Conservation (phyloP, 2,329 filamentous ascomycete genomes). For the Alternaria sp. region DNA sequence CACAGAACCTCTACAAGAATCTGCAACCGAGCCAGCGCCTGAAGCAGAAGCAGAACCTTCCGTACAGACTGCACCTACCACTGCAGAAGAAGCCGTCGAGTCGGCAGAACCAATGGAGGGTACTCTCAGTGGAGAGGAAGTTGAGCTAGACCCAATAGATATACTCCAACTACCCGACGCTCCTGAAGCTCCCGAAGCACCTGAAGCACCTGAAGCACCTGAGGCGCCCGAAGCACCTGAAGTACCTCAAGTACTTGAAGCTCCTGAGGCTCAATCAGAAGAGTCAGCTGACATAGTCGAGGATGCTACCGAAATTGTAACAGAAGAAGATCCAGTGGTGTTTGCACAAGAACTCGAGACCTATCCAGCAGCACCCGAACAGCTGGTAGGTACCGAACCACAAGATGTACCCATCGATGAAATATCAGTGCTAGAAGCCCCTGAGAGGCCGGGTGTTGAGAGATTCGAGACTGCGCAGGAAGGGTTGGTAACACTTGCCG, state of each 20-base stretch:
- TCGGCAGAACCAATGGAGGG: conserved; percentile 5
- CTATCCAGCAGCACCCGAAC: neutral
- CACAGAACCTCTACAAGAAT: neutral
- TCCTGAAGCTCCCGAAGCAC: neutral
- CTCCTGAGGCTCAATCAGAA: conserved; percentile 7
- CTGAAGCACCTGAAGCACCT: neutral
- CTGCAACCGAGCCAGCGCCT: neutral
- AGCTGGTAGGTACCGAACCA: conserved; percentile 14
- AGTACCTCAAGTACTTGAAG: neutral
- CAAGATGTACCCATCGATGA: conserved; percentile 9
- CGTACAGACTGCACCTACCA: neutral
- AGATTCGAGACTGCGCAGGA: neutral
- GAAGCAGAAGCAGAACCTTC: conserved; percentile 3
- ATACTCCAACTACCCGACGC: neutral
- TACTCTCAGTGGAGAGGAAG: neutral
- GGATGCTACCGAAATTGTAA: neutral
- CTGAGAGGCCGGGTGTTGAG: neutral
- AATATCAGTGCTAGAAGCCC: neutral
- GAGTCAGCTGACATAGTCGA: conserved; percentile 1
- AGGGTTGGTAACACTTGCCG: neutral
- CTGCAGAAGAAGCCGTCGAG: neutral
- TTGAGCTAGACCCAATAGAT: conserved; percentile 3
- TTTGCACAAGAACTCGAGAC: neutral
- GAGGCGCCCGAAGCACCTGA: neutral
- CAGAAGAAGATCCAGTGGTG: neutral